Base-by-base conservation (phyloP, 2,329 filamentous ascomycete species). In the Cladosporium colombiae region DNA sequence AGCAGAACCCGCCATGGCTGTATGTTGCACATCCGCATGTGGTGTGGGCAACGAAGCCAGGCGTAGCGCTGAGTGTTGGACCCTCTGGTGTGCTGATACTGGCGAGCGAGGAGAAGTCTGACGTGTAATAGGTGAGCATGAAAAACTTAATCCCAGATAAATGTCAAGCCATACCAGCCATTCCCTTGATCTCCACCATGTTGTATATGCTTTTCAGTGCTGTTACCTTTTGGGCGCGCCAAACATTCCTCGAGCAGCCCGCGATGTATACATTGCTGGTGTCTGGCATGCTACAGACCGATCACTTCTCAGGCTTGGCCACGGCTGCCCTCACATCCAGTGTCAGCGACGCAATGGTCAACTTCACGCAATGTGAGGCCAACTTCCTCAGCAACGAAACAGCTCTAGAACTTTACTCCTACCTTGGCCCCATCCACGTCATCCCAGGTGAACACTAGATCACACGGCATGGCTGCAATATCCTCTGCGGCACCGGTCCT, bases 21-120 rank as follows among this genome's bases (percentile, higher is more conserved):
- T 66, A 66, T 40, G 23, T 66, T 5, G 60, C 65, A 7, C 65
- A 66, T 64, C 65, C 65, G 6, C 53, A 66, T 23, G 65, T 66
- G 25, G 53, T 66, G 27, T 66, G 65, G 65, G 65, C 65, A 13
- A 58, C 31, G 29, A 27, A 44, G 29, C 37, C 50, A n/a, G 65
- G 60, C 23, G 40, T 66, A 13, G 40, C 31, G 29, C 27, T 66
- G 16, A 23, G 50, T 52, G 31, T 66, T 5, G 65, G 65, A 14
- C 49, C 23, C 10, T 52, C 49, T 16, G 49, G 49, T 52, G 49
- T 52, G 49, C 49, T 52, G 11, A 25, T 1, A 14, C 23, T 52
- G 23, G 49, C 21, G 14, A 11, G 49, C 16, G 21, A 52, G 49
- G 49, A n/a, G 37, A n/a, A 44, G 37, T 44, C 37, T 18, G 18